Percentiles rank a stretch among this genome's conserved stretches.
Conservation (phyloP, 768 basidiomycete species). For the Pulveroboletus sp. region DNA sequence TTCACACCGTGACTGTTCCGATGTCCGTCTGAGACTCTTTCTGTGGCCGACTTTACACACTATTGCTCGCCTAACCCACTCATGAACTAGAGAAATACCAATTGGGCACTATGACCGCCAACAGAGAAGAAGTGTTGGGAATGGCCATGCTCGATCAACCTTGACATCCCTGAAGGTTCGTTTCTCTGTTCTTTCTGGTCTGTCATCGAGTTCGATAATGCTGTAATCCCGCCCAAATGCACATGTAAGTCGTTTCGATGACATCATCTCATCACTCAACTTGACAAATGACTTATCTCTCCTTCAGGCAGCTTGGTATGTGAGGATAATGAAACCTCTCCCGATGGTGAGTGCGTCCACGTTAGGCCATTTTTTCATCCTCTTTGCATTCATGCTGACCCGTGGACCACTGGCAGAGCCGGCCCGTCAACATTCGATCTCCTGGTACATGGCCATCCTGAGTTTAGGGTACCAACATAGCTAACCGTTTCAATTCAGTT, state of each 20-base stretch:
- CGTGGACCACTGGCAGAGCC: neutral
- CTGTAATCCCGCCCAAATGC: too few relatives aligned
- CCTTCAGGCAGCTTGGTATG: too few relatives aligned
- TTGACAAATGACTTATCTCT: too few relatives aligned
- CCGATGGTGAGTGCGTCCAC: constrained; percentile 1
- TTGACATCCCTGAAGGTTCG: too few relatives aligned
- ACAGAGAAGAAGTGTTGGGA: neutral
- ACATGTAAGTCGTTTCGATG: too few relatives aligned
- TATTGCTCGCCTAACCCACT: neutral
- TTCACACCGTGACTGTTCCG: neutral
- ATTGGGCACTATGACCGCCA: neutral
- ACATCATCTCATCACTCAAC: too few relatives aligned
- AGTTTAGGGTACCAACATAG: neutral
- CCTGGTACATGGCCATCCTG: neutral
- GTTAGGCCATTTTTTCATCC: neutral
- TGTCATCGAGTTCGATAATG: too few relatives aligned
- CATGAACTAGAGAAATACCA: neutral
- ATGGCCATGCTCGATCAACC: too few relatives aligned
- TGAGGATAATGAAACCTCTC: too few relatives aligned
- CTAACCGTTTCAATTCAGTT: neutral
- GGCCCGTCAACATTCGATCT: neutral
- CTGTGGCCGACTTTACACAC: neutral
- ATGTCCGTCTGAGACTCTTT: neutral
- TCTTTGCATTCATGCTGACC: neutral
- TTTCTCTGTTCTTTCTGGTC: too few relatives aligned